These are phyloP conservation scores for Schwanniomyces pseudopolymorphus DNA, from an alignment of 805 yeast genomes.

Conservation along the genomic window DNA sequence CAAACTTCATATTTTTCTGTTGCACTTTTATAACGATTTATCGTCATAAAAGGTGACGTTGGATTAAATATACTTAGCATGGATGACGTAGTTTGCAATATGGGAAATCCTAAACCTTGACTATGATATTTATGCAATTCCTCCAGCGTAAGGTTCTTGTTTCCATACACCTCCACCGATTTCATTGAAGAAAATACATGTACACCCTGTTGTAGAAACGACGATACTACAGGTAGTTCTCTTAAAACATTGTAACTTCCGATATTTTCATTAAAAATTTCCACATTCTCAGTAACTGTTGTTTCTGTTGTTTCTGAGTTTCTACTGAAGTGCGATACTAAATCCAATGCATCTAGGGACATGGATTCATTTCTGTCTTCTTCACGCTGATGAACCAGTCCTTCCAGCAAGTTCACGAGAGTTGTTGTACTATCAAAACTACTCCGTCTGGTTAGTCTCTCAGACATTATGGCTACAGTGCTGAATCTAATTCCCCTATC, in stretches of 20 bases:
- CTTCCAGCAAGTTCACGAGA: neutral
- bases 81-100: conserved; percentile 20
- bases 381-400: neutral
- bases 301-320: conserved; percentile 21
- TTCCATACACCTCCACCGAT: conserved; percentile 8
- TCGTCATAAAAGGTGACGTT: conserved; percentile 29
- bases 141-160: conserved; percentile 1
- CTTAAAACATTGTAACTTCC: conserved; percentile 8
- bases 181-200: conserved; percentile 12
- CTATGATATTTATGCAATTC: conserved; percentile 5
- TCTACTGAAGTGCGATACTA: conserved; percentile 11
- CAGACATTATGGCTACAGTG: neutral
- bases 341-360: conserved; percentile 6
- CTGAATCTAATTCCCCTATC: neutral
- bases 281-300: conserved; percentile 14
- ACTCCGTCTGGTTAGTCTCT: neutral
- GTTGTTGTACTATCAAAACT: neutral
- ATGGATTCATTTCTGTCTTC: neutral
- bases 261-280: conserved; percentile 13
- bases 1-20: conserved; percentile 22
- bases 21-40: conserved; percentile 10
- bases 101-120: conserved; percentile 8
- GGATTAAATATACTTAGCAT: conserved; percentile 24
- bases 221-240: conserved; percentile 17
- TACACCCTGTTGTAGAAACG: conserved; percentile 20